phyloP scores from a whole-genome alignment of 2,329 filamentous ascomycete genomes.

The Byssothecium circinans region DNA sequence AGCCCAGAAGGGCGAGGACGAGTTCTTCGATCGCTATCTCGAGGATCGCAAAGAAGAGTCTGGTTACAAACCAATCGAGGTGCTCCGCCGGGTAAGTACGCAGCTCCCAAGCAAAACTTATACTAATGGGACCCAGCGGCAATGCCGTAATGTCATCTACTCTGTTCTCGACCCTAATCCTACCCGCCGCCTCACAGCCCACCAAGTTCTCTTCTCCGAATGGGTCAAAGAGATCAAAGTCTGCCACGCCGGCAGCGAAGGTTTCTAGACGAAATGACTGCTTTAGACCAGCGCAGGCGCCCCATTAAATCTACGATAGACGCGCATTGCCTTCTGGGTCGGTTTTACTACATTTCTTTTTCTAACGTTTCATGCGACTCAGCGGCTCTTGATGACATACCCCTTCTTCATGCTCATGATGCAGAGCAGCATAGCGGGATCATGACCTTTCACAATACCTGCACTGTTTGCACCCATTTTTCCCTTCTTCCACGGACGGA shows the following conservation, averaged over 20 bases:
- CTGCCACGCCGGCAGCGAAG: constrained; percentile 95
- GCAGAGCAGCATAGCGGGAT: constrained; percentile 38
- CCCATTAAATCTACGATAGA: constrained; percentile 1
- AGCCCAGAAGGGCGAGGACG: constrained; percentile 95
- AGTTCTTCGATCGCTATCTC: constrained; percentile 93
- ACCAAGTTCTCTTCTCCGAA: constrained; percentile 95
- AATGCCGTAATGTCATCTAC: constrained; percentile 98
- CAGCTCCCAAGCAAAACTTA: constrained; percentile 1
- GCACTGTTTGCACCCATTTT: constrained; percentile 24
- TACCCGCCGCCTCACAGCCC: constrained; percentile 86
- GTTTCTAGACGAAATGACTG: constrained; percentile 60
- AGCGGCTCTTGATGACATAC: constrained; percentile 42
- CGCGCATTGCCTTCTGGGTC: constrained; percentile 11
- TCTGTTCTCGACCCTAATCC: constrained; percentile 97
- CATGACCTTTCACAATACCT: constrained; percentile 17
- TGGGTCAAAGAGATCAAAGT: constrained; percentile 98
- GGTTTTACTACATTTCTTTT: constrained; percentile 23
- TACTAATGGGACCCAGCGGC: constrained; percentile 63
- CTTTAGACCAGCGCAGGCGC: constrained; percentile 16
- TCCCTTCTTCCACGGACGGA: constrained; percentile 12
- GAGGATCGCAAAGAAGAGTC: constrained; percentile 91
- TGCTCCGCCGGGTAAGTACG: constrained; percentile 80
- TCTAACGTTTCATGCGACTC: constrained; percentile 25
- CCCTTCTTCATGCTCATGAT: constrained; percentile 33
- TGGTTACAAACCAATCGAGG: constrained; percentile 95